A percentile compares a stretch with the other conserved stretches of the same genome.
phyloP scores from a whole-genome alignment of 768 basidiomycete genomes.

The Auricularia sp. region DNA sequence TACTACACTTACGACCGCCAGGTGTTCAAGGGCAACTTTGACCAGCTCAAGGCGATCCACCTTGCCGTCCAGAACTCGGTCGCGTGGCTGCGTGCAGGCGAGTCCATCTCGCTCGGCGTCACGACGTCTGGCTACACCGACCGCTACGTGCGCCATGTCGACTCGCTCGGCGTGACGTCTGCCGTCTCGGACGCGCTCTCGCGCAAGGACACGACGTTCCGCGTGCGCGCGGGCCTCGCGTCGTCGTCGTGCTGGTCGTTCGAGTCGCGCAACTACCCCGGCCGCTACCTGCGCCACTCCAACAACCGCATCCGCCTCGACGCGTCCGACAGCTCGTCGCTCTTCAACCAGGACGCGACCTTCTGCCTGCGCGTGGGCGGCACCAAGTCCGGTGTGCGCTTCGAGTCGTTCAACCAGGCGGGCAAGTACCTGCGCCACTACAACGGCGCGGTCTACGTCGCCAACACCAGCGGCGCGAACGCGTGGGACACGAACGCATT shows the following conservation, averaged over 20 bases:
- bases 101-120: background rate
- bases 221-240: background rate
- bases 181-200: background rate
- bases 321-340: background rate
- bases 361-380: background rate
- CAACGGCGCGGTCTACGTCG: background rate
- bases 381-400: background rate
- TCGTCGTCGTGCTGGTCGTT: background rate
- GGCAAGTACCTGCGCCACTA: background rate
- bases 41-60: background rate
- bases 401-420: background rate
- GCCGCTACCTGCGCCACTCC: background rate
- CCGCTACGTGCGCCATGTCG: background rate
- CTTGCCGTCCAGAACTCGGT: background rate
- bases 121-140: background rate
- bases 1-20: constrained; percentile 1
- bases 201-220: background rate
- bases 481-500: background rate
- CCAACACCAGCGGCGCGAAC: background rate
- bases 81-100: background rate
- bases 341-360: background rate
- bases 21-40: background rate
- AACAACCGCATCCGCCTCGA: background rate
- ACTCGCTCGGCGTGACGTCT: background rate
- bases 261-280: background rate